Evolutionary conservation across 129 eudicot genomes (phyloP), one percentile per base, ranked within the genome.

Genomic region (Tanacetum coccineum): DNA sequence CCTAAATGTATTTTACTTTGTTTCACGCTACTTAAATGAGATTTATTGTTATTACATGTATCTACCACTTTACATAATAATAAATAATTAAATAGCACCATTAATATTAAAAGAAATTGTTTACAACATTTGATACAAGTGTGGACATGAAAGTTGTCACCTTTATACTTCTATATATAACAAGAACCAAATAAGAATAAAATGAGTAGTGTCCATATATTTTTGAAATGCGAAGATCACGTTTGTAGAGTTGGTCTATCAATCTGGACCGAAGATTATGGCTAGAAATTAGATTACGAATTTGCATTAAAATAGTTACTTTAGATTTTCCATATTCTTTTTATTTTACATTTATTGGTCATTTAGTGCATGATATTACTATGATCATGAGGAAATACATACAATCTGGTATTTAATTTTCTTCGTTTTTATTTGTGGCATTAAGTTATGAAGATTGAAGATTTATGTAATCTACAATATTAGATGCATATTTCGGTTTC

Each of bases 231-330:
- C 42, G 42, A 36, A 36, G 8, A 36, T 36, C 42, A 36, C 42
- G 42, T 36, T 77, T 64, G 62, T 59, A 81, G 91, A 88, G 88
- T 80, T 73, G 80, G 84, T 82, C 81, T 64, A 85, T 81, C 82
- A 81, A 82, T 25, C 42, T 75, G 79, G 89, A 85, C 83, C 96
- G 93, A 81, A 79, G 84, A 85, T 89, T 83, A 79, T 76, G 96
- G 82, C 94, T 80, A 80, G 22, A 79, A 77, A 81, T 73, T 61
- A 61, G 75, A 61, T 55, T 40, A 13, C 72, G 42, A 45, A 44
- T 73, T 63, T 73, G 53, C 81, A 70, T 80, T 74, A 75, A 59
- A 62, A 55, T 83, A 77, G 81, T 81, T 81, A 59, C 86, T 67
- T 72, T 84, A 86, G 95, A 90, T 90, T 76, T 80, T 78, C 68